Evolutionary conservation across 148 eudicot genomes (phyloP).

Genomic region (Arctostaphylos glauca): DNA sequence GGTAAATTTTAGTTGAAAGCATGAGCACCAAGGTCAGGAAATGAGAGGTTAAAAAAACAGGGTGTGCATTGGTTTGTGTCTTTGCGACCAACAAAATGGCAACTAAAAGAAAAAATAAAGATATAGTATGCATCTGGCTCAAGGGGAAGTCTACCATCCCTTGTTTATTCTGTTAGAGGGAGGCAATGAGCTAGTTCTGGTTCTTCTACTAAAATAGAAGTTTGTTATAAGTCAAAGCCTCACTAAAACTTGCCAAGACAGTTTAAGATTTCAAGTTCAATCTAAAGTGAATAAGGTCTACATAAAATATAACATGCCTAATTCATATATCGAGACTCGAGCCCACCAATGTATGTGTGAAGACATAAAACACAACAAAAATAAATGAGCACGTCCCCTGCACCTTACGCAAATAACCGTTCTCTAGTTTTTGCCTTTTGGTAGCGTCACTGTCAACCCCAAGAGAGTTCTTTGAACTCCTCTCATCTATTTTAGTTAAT

Average conservation of each 20-base stretch:
- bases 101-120: not conserved
- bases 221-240: not conserved
- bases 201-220: not conserved
- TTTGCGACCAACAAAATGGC: not conserved
- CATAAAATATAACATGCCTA: not conserved
- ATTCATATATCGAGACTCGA: not conserved
- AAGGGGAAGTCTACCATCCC: not conserved
- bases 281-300: not conserved
- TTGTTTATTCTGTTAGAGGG: not conserved
- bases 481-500: slow-evolving; percentile 19
- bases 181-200: not conserved
- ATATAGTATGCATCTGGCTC: not conserved
- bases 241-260: slow-evolving; percentile 4
- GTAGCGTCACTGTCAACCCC: slow-evolving; percentile 41
- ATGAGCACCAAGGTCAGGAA: not conserved
- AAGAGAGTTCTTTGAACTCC: slow-evolving; percentile 30
- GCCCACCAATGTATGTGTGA: not conserved
- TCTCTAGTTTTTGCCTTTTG: slow-evolving; percentile 80
- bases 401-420: slow-evolving; percentile 71
- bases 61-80: not conserved
- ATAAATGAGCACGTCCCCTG: not conserved
- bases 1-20: not conserved
- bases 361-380: not conserved
- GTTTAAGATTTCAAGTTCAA: slow-evolving; percentile 1
- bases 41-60: not conserved